These are phyloP conservation scores for Microbotryum saponariae DNA, from an alignment of 1,284 basidiomycete genomes.

Conservation along the genomic window DNA sequence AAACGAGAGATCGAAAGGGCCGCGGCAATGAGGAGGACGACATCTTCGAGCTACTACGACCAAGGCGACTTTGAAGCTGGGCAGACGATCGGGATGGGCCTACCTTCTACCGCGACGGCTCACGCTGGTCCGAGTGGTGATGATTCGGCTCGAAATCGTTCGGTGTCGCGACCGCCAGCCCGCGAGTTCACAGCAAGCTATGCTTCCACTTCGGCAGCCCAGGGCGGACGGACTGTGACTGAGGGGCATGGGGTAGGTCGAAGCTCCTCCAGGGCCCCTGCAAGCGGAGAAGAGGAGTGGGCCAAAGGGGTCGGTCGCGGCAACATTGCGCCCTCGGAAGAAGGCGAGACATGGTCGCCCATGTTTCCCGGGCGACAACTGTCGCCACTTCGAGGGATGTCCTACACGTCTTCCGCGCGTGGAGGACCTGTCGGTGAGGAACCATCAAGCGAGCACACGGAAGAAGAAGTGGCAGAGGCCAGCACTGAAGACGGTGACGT, in stretches of 20 bases:
- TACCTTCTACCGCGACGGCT: neutral
- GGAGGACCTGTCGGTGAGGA: slow-evolving; percentile 3
- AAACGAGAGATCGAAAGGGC: slow-evolving; percentile 10
- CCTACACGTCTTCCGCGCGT: neutral
- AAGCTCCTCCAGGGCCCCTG: too few species aligned
- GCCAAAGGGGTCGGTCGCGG: too few species aligned
- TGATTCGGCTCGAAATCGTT: too few species aligned
- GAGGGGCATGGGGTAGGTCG: too few species aligned
- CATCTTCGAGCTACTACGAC: neutral
- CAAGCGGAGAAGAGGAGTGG: too few species aligned
- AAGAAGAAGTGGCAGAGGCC: slow-evolving; percentile 35
- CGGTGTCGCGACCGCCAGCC: too few species aligned
- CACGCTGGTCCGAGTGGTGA: neutral
- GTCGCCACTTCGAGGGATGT: slow-evolving; percentile 7
- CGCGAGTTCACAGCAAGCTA: too few species aligned
- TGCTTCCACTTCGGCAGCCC: too few species aligned
- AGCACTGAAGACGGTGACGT: slow-evolving; percentile 23
- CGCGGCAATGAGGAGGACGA: slow-evolving; percentile 1
- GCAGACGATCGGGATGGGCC: neutral
- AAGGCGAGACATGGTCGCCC: neutral
- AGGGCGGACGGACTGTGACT: too few species aligned
- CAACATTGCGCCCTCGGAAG: neutral
- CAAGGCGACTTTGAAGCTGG: neutral
- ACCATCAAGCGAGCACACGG: slow-evolving; percentile 15
- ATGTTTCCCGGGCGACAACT: slow-evolving; percentile 2